Evolutionary conservation across 352 stramenopile genomes (phyloP), one percentile per base, ranked within the genome.

Genomic region (Globisporangium cylindrosporum): DNA sequence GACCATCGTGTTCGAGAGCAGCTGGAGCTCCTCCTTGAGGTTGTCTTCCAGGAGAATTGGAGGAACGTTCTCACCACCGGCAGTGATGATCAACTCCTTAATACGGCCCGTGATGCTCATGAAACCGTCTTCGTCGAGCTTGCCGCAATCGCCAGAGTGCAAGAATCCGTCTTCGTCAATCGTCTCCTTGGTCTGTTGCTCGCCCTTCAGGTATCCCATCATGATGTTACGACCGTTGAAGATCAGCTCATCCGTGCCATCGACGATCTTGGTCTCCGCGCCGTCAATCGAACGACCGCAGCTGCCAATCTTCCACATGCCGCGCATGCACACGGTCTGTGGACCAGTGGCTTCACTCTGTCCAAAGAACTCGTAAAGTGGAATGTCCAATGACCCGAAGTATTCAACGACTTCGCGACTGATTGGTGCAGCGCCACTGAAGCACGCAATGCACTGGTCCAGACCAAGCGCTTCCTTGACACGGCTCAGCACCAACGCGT

Each of bases 71-170:
- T 99, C 96, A 36, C 96, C 96, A 71, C 96, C 96, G n/a, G 96
- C 95, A 48, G 94, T 98, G 68, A 98, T 92, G 62, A 98, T 96
- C 22, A 98, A 71, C 75, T 99, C 96, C 77, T 99, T 99, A 79
- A 98, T 98, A 64, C 96, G 92, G 22, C 96, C 96, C 18, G 96
- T 99, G 66, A 99, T 98, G 53, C 74, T 82, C 81, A 98, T 89
- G 74, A 99, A 98, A n/a, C 94, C 91, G 46, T 94, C 77, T 29
- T 91, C 79, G 64, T 98, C 94, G 22, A 97, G 85, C 62, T 92
- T 87, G 24, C 89, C 96, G 48, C 93, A 95, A 72, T 99, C 96
- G 25, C 96, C 96, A 22, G 91, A 97, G 78, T 98, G 92, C 32
- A 98, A 75, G 87, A 88, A 99, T 14, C 96, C 96, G 1, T 98